Base-by-base conservation (phyloP, 1,284 basidiomycete genomes). In the Salmacisia buchloeana region DNA sequence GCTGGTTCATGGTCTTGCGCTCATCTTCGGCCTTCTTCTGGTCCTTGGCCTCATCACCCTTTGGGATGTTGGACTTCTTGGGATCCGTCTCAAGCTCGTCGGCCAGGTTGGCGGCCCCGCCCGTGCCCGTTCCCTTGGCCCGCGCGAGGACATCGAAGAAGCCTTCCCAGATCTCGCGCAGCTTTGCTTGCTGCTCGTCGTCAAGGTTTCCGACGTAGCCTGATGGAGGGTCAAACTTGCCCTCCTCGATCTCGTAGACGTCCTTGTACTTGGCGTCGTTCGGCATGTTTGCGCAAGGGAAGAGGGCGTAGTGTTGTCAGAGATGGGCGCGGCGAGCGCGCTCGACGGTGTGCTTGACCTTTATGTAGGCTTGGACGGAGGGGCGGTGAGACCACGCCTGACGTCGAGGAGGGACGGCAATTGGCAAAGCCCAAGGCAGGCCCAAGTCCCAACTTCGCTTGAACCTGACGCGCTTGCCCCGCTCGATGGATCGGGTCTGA, bases 41-140 rank as follows among this genome's bases (percentile, higher is more conserved):
- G 49, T 79, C 80, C 63, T 81, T 81, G 57, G 60, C 70, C 36
- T 64, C 63, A 64, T 79, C 70, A 46, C 75, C 76, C 56, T 79
- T 77, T 41, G 78, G 73, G 31, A 78, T 77, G 58, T 68, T 72
- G n/a, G 76, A 59, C 59, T 75, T 68, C 39, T 69, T 65, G 21
- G 59, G 60, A 25, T 63, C 63, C 13, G 43, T 35, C 5, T 25
- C 60, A 3, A 43, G 23, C 5, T 62, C 58, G 10, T 43, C 21
- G 15, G 61, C 67, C 6, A 54, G 64, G 7, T 62, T 60, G 10
- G 58, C 58, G 18, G 60, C 49, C 21, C 33, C 34, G 33, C 57
- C 57, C 34, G 15, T 29, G 15, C 36, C 58, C 2, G 38, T 59
- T 13, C 34, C 58, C 38, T 45, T 59, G 38, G 58, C 36, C 4